These are phyloP conservation scores for Rhizopus sp. DNA, from an alignment of 371 early-diverging fungal genomes.

Conservation along the genomic window DNA sequence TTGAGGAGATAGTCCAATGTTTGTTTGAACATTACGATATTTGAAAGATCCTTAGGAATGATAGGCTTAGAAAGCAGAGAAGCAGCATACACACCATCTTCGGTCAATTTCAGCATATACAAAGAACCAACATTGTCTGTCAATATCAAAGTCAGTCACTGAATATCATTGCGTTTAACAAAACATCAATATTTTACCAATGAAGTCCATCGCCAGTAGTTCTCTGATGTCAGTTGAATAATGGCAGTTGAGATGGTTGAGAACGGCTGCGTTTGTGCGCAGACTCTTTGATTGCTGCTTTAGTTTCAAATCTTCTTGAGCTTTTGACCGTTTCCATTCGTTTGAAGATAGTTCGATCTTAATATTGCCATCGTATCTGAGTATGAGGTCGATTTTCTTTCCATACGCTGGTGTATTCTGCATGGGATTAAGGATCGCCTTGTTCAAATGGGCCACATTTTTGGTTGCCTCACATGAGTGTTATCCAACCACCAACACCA, in stretches of 20 bases:
- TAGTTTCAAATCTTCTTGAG: background rate
- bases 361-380: constrained; percentile 1
- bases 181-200: no score
- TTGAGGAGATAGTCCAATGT: constrained; percentile 9
- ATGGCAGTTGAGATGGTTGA: background rate
- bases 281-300: constrained; percentile 11
- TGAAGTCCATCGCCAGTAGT: constrained; percentile 2
- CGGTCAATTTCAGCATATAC: constrained; percentile 8
- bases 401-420: background rate
- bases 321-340: constrained; percentile 9
- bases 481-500: background rate
- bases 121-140: constrained; percentile 6
- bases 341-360: constrained; percentile 6
- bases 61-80: constrained; percentile 8
- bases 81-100: constrained; percentile 6
- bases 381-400: constrained; percentile 6
- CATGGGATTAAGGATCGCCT: background rate
- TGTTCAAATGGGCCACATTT: background rate
- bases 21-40: constrained; percentile 3
- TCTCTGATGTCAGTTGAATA: background rate
- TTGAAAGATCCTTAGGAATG: constrained; percentile 5
- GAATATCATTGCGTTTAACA: no score
- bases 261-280: background rate
- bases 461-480: background rate
- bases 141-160: constrained; percentile 1